Evolutionary conservation across 108 stramenopile species (phyloP).

Genomic region (Nitzschia sp.): DNA sequence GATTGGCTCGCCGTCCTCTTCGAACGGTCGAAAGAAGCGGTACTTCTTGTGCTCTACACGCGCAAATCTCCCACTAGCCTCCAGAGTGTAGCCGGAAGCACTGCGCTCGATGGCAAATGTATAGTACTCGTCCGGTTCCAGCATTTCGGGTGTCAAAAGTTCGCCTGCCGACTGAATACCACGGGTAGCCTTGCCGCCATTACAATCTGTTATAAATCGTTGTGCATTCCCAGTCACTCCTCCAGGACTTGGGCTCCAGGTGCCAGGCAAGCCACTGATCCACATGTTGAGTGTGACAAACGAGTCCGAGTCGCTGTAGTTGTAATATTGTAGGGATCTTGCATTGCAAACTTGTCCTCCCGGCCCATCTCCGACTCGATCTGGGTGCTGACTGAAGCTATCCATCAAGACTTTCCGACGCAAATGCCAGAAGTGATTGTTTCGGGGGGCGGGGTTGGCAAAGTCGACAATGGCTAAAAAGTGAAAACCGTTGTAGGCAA

Average conservation of each 20-base stretch:
- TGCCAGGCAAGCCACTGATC: slow-evolving; percentile 26
- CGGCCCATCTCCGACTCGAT: slow-evolving; percentile 16
- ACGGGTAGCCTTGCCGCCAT: slow-evolving; percentile 18
- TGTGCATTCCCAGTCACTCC: slow-evolving; percentile 7
- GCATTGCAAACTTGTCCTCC: slow-evolving; percentile 24
- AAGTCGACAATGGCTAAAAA: slow-evolving; percentile 32
- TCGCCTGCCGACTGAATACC: slow-evolving; percentile 32
- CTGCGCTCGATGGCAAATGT: slow-evolving; percentile 35
- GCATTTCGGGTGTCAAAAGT: slow-evolving; percentile 11
- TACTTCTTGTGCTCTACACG: slow-evolving; percentile 17
- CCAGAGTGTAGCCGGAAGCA: slow-evolving; percentile 23
- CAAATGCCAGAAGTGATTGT: slow-evolving; percentile 37
- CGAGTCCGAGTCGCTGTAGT: slow-evolving; percentile 21
- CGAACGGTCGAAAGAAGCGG: slow-evolving; percentile 23
- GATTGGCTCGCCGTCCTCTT: slow-evolving; percentile 21
- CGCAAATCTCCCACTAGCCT: slow-evolving; percentile 25
- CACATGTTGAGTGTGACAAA: slow-evolving; percentile 29
- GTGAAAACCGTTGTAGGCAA: slow-evolving; percentile 30
- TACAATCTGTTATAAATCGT: slow-evolving; percentile 28
- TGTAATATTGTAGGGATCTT: slow-evolving; percentile 15
- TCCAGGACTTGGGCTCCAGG: slow-evolving; percentile 14
- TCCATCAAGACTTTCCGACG: slow-evolving; percentile 31
- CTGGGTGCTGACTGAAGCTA: slow-evolving; percentile 27
- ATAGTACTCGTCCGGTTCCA: slow-evolving; percentile 15
- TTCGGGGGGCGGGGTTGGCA: slow-evolving; percentile 26